Percentiles rank a stretch among this genome's conserved stretches.
Evolutionary conservation across 2,329 filamentous ascomycete genomes (phyloP).

Genomic region (Thelonectria rubi): DNA sequence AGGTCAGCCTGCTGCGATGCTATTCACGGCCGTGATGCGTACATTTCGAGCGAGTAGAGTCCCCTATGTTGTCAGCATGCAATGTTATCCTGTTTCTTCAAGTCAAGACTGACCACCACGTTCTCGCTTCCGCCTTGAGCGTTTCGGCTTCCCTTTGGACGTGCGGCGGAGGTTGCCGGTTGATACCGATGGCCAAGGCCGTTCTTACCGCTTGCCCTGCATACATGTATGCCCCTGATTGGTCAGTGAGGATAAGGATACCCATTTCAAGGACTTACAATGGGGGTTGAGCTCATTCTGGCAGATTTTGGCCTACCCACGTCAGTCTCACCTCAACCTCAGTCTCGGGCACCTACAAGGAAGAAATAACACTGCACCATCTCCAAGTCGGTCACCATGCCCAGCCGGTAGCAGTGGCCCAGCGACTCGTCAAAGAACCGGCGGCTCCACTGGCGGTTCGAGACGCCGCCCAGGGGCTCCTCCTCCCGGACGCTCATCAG

Average conservation of each 20-base stretch:
- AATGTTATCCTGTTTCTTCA: accelerated
- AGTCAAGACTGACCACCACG: slow-evolving; percentile 53
- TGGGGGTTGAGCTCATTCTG: slow-evolving; percentile 60
- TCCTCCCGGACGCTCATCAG: slow-evolving; percentile 56
- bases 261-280: slow-evolving; percentile 41
- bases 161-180: slow-evolving; percentile 48
- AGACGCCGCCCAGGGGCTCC: slow-evolving; percentile 52
- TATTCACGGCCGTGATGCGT: background rate
- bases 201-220: slow-evolving; percentile 58
- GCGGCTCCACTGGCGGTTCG: slow-evolving; percentile 57
- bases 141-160: slow-evolving; percentile 46
- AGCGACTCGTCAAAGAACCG: slow-evolving; percentile 56
- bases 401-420: slow-evolving; percentile 49
- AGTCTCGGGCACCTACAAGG: slow-evolving; percentile 44
- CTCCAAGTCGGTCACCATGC: slow-evolving; percentile 56
- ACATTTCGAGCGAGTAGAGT: slow-evolving; percentile 56
- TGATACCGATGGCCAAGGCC: slow-evolving; percentile 58
- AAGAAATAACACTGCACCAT: slow-evolving; percentile 59
- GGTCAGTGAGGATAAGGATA: background rate
- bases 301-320: slow-evolving; percentile 55
- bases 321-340: background rate
- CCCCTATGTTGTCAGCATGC: slow-evolving; percentile 45
- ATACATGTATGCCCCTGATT: slow-evolving; percentile 55
- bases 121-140: slow-evolving; percentile 51
- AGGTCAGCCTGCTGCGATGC: slow-evolving; percentile 16